A percentile compares a stretch with the other conserved stretches of the same genome.
Conservation (phyloP, 1,284 basidiomycete species). For the Sporisorium exsertum region DNA sequence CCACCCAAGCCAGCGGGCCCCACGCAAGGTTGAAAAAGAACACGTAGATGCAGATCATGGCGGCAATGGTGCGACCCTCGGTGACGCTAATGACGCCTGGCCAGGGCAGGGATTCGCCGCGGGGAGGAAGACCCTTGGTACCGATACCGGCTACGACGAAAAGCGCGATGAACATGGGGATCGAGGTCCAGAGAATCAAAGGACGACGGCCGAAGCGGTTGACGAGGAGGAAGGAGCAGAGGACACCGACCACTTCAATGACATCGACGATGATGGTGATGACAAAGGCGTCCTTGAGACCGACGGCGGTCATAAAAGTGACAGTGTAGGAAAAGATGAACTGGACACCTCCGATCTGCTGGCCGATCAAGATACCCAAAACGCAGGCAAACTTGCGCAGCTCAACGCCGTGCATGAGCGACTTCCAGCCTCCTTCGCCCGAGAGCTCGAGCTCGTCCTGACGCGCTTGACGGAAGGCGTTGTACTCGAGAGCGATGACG, state of each 20-base stretch:
- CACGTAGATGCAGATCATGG: slow-evolving; percentile 72
- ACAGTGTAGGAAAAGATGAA: slow-evolving; percentile 71
- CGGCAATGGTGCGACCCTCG: slow-evolving; percentile 70
- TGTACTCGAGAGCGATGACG: slow-evolving; percentile 66
- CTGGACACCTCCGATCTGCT: slow-evolving; percentile 67
- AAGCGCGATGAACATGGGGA: slow-evolving; percentile 71
- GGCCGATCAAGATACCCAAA: slow-evolving; percentile 71
- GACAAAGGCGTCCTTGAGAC: slow-evolving; percentile 70
- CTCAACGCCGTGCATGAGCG: slow-evolving; percentile 67
- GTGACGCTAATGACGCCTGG: slow-evolving; percentile 46
- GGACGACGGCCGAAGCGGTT: slow-evolving; percentile 71
- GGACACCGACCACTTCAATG: slow-evolving; percentile 70
- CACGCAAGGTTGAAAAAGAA: slow-evolving; percentile 72
- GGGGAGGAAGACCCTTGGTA: slow-evolving; percentile 55
- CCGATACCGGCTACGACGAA: slow-evolving; percentile 70
- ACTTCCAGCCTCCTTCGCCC: slow-evolving; percentile 69
- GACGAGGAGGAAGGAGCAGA: slow-evolving; percentile 71
- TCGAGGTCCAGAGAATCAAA: slow-evolving; percentile 70
- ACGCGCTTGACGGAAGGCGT: slow-evolving; percentile 70
- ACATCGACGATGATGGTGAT: slow-evolving; percentile 70
- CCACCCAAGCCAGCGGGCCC: slow-evolving; percentile 71
- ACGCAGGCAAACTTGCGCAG: slow-evolving; percentile 70
- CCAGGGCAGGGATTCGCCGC: slow-evolving; percentile 43
- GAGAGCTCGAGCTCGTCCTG: slow-evolving; percentile 69
- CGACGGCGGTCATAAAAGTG: slow-evolving; percentile 56